Base-by-base conservation (phyloP, 345 rosid species). In the Lepidium aucheri region DNA sequence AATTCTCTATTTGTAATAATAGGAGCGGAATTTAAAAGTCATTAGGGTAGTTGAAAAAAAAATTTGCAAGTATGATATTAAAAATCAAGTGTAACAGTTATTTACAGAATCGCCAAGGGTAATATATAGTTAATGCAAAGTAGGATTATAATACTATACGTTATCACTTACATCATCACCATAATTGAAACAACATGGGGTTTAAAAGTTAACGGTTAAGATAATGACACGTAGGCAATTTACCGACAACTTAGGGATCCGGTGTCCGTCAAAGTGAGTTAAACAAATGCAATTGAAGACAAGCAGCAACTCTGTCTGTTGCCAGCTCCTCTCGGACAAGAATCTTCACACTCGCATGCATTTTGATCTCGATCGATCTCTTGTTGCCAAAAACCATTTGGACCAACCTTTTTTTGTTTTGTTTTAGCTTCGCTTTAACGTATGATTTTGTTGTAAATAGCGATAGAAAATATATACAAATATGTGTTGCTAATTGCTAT, bases 281-380 rank as follows among this genome's bases (percentile, higher is more conserved):
- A 54, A 41, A 33, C 41, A 32, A 46, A 45, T 38, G 60, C 58
- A 61, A 33, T 7, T 43, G 38, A 66, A 70, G 74, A 84, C 89
- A 81, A 26, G 71, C 76, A 81, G 83, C 88, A 84, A 59, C 63
- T 49, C 65, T 88, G 91, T 86, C 91, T 87, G 88, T 82, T 85
- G 86, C 91, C 83, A 81, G 84, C 82, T 81, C 34, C 77, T 70
- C 78, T 8, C 83, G 20, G 88, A 81, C 91, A 79, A 63, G 41
- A 40, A 30, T 40, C 56, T 63, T 43, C 53, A 49, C 76, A 67
- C 77, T 68, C 76, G 20, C 32, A 28, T 28, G 32, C 32, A 28
- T 7, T 47, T 47, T 40, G 22, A 57, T 50, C 55, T 51, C 26
- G 26, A 24, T 51, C 26, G 26, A 24, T 24, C 56, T 30, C 30